Base-by-base conservation (phyloP, 176 grass and related monocot genomes). In the Metroxylon sagu region DNA sequence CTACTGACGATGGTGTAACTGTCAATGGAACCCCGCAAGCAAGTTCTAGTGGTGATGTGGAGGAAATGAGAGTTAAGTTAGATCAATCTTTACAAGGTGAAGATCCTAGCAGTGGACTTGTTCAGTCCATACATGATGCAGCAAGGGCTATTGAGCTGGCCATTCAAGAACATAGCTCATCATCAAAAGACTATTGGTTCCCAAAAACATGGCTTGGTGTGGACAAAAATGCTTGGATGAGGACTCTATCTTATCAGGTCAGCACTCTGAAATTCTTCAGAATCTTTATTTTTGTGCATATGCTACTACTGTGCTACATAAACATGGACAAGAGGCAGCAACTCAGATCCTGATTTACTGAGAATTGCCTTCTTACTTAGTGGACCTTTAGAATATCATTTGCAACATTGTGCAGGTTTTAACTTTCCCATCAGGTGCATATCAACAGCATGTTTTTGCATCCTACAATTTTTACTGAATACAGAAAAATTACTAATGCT, bases 51-150 rank as follows among this genome's bases (percentile, higher is more conserved):
- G 89, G 56, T 17, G 68, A 73, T 48, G 81, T 92, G 68, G 79
- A 83, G 60, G 71, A 85, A 66, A 86, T 89, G 78, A 85, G 79
- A 68, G 61, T 92, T 71, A 81, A 89, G 64, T 50, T 98, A 63
- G 82, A 83, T 81, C 68, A 85, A 69, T 65, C 77, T 62, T 66
- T 92, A 30, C 76, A 89, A 54, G 88, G 70, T 51, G 76, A 98
- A 67, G 83, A 85, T 77, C 71, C 83, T 19, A 91, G 83, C 69
- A 76, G 30, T 64, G 78, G 84, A 61, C 53, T 91, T 66, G 83
- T 92, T 51, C 94, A 98, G 19, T 83, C 88, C 6, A 83, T 98
- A 78, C 89, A 93, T 81, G 88, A 98, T 80, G 88, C 94, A 53
- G 88, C 88, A 0, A 98, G 94, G 52, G 83, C 82, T 75, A 79